Percentiles rank a stretch among this genome's conserved stretches.
Conservation (phyloP, 345 rosid genomes). For the Populus davidiana region DNA sequence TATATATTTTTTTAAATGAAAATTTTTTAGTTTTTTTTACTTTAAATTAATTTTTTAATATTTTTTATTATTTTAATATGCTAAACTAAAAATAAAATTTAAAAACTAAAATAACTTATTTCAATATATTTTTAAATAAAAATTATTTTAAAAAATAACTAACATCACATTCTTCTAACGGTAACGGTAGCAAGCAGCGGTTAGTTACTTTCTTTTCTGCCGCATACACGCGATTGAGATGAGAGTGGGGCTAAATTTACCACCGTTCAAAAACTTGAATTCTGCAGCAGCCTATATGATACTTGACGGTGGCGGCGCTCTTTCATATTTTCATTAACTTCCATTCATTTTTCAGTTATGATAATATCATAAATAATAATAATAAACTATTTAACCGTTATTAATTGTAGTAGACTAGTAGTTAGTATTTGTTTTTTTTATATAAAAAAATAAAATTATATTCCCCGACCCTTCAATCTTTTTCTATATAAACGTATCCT, state of each 20-base stretch:
- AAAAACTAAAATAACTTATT: too few relatives aligned
- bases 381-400: not conserved
- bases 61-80: too few relatives aligned
- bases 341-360: slow-evolving; percentile 5
- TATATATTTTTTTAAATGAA: too few relatives aligned
- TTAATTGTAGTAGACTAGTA: not conserved
- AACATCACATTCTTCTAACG: too few relatives aligned
- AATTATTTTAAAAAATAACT: too few relatives aligned
- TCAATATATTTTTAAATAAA: too few relatives aligned
- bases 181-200: too few relatives aligned
- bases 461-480: not conserved
- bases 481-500: slow-evolving; percentile 34
- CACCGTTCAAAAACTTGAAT: not conserved
- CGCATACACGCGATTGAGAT: not conserved
- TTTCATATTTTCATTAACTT: not conserved
- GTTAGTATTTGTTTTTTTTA: not conserved
- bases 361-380: not conserved
- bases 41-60: too few relatives aligned
- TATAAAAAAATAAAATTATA: not conserved
- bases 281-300: not conserved
- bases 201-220: too few relatives aligned
- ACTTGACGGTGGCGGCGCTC: slow-evolving; percentile 11
- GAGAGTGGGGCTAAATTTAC: not conserved
- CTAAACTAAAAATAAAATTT: too few relatives aligned
- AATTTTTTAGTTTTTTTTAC: too few relatives aligned